Conservation (phyloP, 75 land plant species). For the Pinus albicaulis region DNA sequence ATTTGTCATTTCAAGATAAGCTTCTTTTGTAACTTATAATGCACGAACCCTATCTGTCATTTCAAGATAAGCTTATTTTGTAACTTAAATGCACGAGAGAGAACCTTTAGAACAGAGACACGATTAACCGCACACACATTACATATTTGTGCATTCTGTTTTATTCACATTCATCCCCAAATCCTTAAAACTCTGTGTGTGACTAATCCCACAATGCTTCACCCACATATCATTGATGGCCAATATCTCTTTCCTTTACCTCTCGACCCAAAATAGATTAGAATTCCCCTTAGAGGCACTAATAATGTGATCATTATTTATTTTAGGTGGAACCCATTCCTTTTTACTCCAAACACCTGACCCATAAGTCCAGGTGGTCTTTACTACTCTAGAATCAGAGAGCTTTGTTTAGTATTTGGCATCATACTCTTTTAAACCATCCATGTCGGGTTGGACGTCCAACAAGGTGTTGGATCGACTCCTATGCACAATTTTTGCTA, state of each 20-base stretch:
- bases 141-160: no score
- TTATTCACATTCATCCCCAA: neutral
- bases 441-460: conserved; percentile 82
- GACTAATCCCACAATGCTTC: conserved; percentile 37
- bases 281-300: conserved; percentile 86
- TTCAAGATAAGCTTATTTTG: no score
- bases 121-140: no score
- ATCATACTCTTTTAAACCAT: conserved; percentile 37
- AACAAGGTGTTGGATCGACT: no score
- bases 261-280: conserved; percentile 87
- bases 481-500: no score
- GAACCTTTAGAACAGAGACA: no score
- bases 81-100: no score
- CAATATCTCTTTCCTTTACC: conserved; percentile 63
- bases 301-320: conserved; percentile 73
- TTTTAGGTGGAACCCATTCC: conserved; percentile 48
- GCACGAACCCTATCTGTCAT: no score
- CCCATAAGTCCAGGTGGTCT: conserved; percentile 10
- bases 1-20: no score
- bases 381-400: conserved; percentile 83
- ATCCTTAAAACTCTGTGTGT: no score
- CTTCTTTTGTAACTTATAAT: no score
- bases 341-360: no score
- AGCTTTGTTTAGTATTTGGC: conserved; percentile 40
- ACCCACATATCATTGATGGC: conserved; percentile 69